phyloP scores from a whole-genome alignment of 495 filamentous ascomycete species.

The Choiromyces venosus region DNA sequence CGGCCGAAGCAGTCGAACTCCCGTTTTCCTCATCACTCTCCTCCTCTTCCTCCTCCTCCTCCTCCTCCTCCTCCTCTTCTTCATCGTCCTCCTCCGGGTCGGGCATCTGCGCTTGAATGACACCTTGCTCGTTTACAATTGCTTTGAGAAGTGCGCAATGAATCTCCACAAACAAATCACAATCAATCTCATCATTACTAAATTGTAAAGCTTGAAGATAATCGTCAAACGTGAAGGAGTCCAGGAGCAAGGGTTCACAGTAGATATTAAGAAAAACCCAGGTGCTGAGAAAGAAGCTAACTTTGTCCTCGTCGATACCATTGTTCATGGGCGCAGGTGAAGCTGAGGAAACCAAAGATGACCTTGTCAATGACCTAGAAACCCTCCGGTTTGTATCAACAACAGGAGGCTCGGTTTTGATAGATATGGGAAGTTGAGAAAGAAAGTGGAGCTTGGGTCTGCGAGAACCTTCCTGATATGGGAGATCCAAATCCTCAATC shows the following conservation, averaged over 20 bases:
- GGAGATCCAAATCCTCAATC: slow-evolving; percentile 84
- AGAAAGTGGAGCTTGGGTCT: slow-evolving; percentile 74
- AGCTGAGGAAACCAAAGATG: slow-evolving; percentile 23
- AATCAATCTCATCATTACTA: slow-evolving; percentile 67
- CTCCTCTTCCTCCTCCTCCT: slow-evolving; percentile 56
- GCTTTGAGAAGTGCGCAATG: slow-evolving; percentile 89
- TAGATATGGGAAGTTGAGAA: slow-evolving; percentile 51
- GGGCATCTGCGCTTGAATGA: slow-evolving; percentile 70
- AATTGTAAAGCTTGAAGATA: slow-evolving; percentile 83
- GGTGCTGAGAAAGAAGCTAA: slow-evolving; percentile 47
- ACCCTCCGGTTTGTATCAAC: slow-evolving; percentile 37
- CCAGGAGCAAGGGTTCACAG: slow-evolving; percentile 82
- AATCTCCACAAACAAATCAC: slow-evolving; percentile 81
- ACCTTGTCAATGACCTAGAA: slow-evolving; percentile 30
- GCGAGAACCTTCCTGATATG: slow-evolving; percentile 54
- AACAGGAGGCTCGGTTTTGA: slow-evolving; percentile 28
- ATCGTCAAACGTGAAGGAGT: slow-evolving; percentile 97
- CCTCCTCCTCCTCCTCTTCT: slow-evolving; percentile 58
- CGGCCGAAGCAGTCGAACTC: slow-evolving; percentile 17
- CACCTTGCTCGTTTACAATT: slow-evolving; percentile 72
- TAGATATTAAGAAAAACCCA: slow-evolving; percentile 98
- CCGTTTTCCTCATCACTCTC: slow-evolving; percentile 52
- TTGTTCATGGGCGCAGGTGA: slow-evolving; percentile 32
- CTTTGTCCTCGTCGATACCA: slow-evolving; percentile 38
- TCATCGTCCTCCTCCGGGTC: slow-evolving; percentile 66